Conservation (phyloP, 176 grass and related monocot species). For the Juncus inflexus region DNA sequence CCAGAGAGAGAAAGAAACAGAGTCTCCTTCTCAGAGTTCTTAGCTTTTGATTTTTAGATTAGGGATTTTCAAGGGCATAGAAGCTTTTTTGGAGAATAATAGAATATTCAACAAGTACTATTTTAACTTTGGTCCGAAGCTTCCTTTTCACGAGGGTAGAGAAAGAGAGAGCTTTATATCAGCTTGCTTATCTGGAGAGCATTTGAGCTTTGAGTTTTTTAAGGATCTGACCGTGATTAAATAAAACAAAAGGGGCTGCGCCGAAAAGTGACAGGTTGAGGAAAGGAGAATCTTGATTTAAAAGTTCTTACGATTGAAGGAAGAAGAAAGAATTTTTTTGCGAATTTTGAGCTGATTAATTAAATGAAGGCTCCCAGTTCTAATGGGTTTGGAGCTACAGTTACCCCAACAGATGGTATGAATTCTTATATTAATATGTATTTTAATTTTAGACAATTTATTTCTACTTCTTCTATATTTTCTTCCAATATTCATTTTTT, state of each 20-base stretch:
- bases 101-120: conserved; percentile 23
- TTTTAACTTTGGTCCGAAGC: conserved; percentile 19
- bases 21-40: not conserved
- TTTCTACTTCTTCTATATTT: not conserved
- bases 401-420: conserved; percentile 31
- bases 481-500: not conserved
- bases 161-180: conserved; percentile 20
- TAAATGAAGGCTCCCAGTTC: conserved; percentile 40
- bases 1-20: not conserved
- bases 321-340: not conserved
- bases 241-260: conserved; percentile 17
- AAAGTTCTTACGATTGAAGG: conserved; percentile 13
- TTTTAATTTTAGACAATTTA: not conserved
- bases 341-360: conserved; percentile 7
- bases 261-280: conserved; percentile 1
- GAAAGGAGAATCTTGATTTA: conserved; percentile 19
- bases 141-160: conserved; percentile 24
- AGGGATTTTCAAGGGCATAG: conserved; percentile 4
- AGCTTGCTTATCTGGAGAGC: conserved; percentile 29
- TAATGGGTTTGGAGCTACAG: conserved; percentile 14
- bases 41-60: conserved; percentile 19
- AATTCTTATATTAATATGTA: not conserved
- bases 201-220: conserved; percentile 22
- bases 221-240: conserved; percentile 33
- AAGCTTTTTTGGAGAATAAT: conserved; percentile 14